Percentiles rank a stretch among this genome's conserved stretches.
phyloP scores from a whole-genome alignment of 495 filamentous ascomycete genomes.

The Penicillium bovifimosum region DNA sequence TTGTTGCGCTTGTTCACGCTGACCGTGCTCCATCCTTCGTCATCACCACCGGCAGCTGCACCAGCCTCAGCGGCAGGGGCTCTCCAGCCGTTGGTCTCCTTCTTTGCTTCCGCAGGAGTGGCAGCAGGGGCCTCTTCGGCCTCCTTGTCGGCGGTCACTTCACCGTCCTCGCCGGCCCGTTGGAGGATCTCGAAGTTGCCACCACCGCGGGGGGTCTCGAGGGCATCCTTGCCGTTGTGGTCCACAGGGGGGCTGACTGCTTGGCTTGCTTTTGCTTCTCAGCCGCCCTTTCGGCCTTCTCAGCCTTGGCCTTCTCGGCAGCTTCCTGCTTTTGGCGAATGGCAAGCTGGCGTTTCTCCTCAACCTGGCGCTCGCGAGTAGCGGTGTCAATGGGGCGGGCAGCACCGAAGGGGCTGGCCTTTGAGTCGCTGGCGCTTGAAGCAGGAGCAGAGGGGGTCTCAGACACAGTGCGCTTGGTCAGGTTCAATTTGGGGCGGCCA shows the following conservation, averaged over 20 bases:
- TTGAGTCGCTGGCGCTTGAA: slow-evolving; percentile 54
- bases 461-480: slow-evolving; percentile 81
- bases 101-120: slow-evolving; percentile 31
- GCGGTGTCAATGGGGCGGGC: slow-evolving; percentile 87
- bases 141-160: slow-evolving; percentile 33
- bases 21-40: slow-evolving; percentile 78
- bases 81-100: slow-evolving; percentile 39
- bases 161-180: slow-evolving; percentile 43
- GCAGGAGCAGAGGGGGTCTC: slow-evolving; percentile 54
- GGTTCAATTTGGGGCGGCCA: slow-evolving; percentile 72
- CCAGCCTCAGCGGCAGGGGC: slow-evolving; percentile 33
- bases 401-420: slow-evolving; percentile 88
- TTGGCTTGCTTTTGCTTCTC: slow-evolving; percentile 45
- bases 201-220: slow-evolving; percentile 39
- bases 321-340: slow-evolving; percentile 78
- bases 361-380: slow-evolving; percentile 78
- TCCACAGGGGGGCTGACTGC: slow-evolving; percentile 44
- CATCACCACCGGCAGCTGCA: slow-evolving; percentile 42
- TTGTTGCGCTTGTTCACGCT: slow-evolving; percentile 48
- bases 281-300: slow-evolving; percentile 48
- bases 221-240: slow-evolving; percentile 42
- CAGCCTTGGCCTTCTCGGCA: slow-evolving; percentile 79
- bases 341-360: slow-evolving; percentile 72
- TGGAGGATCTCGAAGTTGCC: slow-evolving; percentile 52
- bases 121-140: slow-evolving; percentile 24